phyloP scores from a whole-genome alignment of 805 yeast genomes.

The Peterozyma xylosa region DNA sequence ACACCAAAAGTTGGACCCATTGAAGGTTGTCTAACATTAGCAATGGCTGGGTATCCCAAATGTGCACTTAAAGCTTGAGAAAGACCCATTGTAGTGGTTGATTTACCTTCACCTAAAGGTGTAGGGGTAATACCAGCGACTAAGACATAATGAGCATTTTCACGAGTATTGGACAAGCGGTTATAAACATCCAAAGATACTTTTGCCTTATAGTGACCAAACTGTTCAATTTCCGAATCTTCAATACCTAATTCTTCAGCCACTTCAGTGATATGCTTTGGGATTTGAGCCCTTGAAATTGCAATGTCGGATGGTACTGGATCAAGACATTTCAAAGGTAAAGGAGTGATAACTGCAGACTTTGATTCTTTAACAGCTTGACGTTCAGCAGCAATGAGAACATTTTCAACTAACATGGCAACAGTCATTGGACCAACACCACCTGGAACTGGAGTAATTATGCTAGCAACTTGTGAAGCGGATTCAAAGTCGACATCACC shows the following conservation, averaged over 20 bases:
- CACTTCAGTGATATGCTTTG: slow-evolving; percentile 60
- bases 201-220: slow-evolving; percentile 72
- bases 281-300: slow-evolving; percentile 69
- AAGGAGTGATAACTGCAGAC: slow-evolving; percentile 40
- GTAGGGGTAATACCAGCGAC: slow-evolving; percentile 86
- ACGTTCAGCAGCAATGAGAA: slow-evolving; percentile 68
- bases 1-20: slow-evolving; percentile 89
- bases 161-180: slow-evolving; percentile 47
- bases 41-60: slow-evolving; percentile 59
- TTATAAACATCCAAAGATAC: slow-evolving; percentile 58
- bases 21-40: slow-evolving; percentile 81
- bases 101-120: slow-evolving; percentile 81
- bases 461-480: slow-evolving; percentile 54
- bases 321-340: slow-evolving; percentile 43
- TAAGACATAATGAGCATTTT: slow-evolving; percentile 64
- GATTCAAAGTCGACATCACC: slow-evolving; percentile 88
- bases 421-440: slow-evolving; percentile 99
- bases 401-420: slow-evolving; percentile 87
- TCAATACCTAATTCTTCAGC: slow-evolving; percentile 65
- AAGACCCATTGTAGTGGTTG: slow-evolving; percentile 77
- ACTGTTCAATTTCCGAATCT: slow-evolving; percentile 64
- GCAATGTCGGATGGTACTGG: slow-evolving; percentile 82
- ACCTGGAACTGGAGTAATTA: slow-evolving; percentile 95
- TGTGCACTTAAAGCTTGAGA: slow-evolving; percentile 80
- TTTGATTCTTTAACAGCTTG: slow-evolving; percentile 22